Conservation (phyloP, 768 basidiomycete species). For the Auriculariales sp. region DNA sequence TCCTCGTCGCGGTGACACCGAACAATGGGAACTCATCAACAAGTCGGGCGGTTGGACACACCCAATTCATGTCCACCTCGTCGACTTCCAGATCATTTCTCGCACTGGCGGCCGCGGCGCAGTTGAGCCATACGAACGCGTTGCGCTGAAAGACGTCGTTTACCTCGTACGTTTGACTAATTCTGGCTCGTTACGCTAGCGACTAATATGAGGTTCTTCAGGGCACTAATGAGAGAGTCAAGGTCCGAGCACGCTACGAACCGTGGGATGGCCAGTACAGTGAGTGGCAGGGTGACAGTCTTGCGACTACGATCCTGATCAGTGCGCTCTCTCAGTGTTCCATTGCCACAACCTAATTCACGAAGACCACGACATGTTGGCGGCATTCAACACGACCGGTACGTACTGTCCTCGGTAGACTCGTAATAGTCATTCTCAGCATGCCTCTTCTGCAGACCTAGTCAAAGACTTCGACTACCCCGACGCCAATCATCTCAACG, state of each 20-base stretch:
- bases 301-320: not conserved
- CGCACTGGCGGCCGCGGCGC: not conserved
- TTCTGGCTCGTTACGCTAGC: not conserved
- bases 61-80: not conserved
- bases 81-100: not conserved
- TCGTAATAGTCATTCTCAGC: too few species aligned
- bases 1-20: not conserved
- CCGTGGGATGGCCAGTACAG: not conserved
- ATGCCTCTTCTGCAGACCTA: not conserved
- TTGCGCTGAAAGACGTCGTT: not conserved
- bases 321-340: not conserved
- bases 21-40: not conserved
- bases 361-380: conserved; percentile 1
- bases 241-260: not conserved
- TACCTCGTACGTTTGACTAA: not conserved
- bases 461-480: not conserved
- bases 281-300: not conserved
- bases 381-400: not conserved
- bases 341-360: not conserved
- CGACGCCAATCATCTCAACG: not conserved
- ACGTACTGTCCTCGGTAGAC: not conserved
- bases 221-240: not conserved
- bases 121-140: not conserved
- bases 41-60: not conserved
- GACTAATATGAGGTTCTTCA: not conserved